Conservation (phyloP, 345 rosid genomes). For the Euphorbia pulcherrima region DNA sequence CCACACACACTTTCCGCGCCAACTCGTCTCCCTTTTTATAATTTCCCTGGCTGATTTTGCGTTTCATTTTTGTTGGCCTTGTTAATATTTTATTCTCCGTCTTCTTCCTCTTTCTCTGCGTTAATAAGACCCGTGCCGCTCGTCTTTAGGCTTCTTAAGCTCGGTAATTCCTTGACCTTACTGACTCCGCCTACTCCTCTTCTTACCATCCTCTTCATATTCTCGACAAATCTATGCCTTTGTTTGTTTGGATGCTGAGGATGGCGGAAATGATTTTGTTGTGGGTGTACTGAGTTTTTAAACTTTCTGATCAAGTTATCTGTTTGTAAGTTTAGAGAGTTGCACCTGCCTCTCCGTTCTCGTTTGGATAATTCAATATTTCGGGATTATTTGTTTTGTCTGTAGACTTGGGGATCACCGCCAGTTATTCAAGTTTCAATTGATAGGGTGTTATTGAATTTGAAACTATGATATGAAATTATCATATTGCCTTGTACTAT, state of each 20-base stretch:
- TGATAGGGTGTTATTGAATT: too few relatives aligned
- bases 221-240: slow-evolving; percentile 38
- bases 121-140: slow-evolving; percentile 63
- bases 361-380: not conserved
- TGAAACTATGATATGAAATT: not conserved
- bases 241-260: slow-evolving; percentile 20
- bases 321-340: not conserved
- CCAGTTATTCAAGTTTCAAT: too few relatives aligned
- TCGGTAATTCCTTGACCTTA: slow-evolving; percentile 50
- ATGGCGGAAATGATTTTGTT: not conserved
- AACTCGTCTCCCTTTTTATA: slow-evolving; percentile 3
- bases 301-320: not conserved
- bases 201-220: slow-evolving; percentile 65
- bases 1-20: slow-evolving; percentile 27
- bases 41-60: not conserved
- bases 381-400: not conserved
- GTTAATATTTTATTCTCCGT: not conserved
- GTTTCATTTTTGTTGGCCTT: not conserved
- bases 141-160: slow-evolving; percentile 54
- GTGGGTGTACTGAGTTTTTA: not conserved
- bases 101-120: slow-evolving; percentile 1
- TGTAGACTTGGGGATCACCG: not conserved
- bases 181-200: slow-evolving; percentile 45
- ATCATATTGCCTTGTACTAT: not conserved
- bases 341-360: not conserved